Evolutionary conservation across 257 asterid genomes (phyloP).

Genomic region (Ligustrum vulgare): DNA sequence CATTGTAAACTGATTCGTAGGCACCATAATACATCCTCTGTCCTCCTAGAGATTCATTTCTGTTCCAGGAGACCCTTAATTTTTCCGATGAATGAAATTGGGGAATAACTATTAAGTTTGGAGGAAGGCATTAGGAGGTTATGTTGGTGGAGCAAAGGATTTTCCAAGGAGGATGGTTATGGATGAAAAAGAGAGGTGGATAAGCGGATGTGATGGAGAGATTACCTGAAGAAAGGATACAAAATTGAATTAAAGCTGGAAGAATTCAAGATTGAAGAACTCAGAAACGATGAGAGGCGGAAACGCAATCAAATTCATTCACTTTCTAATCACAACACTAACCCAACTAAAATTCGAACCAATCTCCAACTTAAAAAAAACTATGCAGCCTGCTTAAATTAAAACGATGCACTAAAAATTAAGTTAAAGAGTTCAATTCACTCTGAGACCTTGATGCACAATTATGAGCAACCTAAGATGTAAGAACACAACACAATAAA

Average conservation of each 20-base stretch:
- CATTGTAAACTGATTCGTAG: neutral
- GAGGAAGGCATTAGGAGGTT: neutral
- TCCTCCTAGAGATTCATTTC: neutral
- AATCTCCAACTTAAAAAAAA: neutral
- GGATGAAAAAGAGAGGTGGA: neutral
- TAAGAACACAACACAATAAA: neutral
- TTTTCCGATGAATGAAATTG: neutral
- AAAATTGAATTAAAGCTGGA: neutral
- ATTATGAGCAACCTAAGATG: neutral
- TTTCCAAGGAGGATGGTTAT: neutral
- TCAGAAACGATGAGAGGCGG: neutral
- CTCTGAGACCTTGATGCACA: neutral
- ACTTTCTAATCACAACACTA: neutral
- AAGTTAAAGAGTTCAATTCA: neutral
- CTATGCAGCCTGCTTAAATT: neutral
- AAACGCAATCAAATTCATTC: neutral
- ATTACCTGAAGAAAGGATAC: neutral
- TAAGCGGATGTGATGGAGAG: neutral
- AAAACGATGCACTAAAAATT: neutral
- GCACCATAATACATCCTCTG: neutral
- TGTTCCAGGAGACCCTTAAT: neutral
- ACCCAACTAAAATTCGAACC: neutral
- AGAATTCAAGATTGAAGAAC: neutral
- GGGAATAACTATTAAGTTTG: neutral
- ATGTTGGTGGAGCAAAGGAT: neutral